Base-by-base conservation (phyloP, 1,139 yeast genomes). In the Geotrichum citri-aurantii region DNA sequence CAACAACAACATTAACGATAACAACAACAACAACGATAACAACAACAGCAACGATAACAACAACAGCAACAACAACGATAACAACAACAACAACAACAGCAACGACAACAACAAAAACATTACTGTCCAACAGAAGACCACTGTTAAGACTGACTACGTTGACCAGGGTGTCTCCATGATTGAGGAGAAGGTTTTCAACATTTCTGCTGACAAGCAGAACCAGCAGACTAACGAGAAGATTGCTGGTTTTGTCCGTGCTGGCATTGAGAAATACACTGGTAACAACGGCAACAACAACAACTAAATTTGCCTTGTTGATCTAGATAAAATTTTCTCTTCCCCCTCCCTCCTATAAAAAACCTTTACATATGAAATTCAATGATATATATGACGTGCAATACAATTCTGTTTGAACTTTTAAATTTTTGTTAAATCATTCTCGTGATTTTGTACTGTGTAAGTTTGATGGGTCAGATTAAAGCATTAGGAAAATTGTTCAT, bases 91-190 rank as follows among this genome's bases (percentile, higher is more conserved):
- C 54, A 51, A 57, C 40, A 24, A 51, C 52, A 50, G 42, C 42
- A 53, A 33, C 55, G 24, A 58, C 29, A 44, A 52, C 55, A 33
- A 52, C 54, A 27, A 44, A 48, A 46, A 31, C 51, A 27, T 40
- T 50, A 17, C 48, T 27, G 33, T 52, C 17, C 37, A 55, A 49
- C 23, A 26, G 19, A 53, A 53, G 44, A 29, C 48, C 37, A 42
- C 57, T 51, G 54, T 51, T 59, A 59, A 56, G 55, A 53, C 59
- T 31, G 60, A 48, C 59, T 69, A 68, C 63, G 61, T 69, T 57
- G 56, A 60, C 59, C 61, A 68, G 65, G 72, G 72, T 47, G 66
- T 69, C 52, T 55, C 59, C 49, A 57, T 62, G 55, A 66, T 65
- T 48, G 70, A 68, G 63, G 60, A 64, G 62, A 65, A 68, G 54